Percentiles rank a stretch among this genome's conserved stretches.
Conservation (phyloP, 768 basidiomycete genomes). For the Tylopilus subfusipes region DNA sequence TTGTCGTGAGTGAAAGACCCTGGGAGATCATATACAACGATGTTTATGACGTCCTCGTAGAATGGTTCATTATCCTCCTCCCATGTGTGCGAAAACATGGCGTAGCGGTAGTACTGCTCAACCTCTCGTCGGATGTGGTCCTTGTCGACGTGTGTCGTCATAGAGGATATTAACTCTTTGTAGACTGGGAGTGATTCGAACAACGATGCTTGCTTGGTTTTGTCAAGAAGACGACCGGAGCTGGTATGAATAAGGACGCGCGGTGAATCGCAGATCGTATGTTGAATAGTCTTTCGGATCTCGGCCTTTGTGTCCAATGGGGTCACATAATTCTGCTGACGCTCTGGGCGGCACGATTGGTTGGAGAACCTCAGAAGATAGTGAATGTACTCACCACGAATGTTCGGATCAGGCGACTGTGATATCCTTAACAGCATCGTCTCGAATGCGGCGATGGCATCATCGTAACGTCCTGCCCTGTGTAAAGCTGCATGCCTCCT, state of each 20-base stretch:
- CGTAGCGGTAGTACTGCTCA: not conserved
- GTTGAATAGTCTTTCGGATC: not conserved
- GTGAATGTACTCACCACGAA: not conserved
- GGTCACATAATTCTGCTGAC: not conserved
- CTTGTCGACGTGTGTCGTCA: not conserved
- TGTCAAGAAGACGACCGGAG: conserved; percentile 5
- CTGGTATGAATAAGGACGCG: not conserved
- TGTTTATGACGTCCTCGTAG: not conserved
- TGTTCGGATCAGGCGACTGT: not conserved
- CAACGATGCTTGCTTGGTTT: not conserved
- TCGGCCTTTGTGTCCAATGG: not conserved
- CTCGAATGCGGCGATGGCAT: not conserved
- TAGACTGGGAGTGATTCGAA: conserved; percentile 4
- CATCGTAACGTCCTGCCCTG: not conserved
- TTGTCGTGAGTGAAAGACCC: not conserved
- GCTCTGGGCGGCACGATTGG: not conserved
- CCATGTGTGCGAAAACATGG: not conserved
- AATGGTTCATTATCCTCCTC: not conserved
- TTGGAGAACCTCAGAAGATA: too few species aligned
- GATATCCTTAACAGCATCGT: not conserved
- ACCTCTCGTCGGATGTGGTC: conserved; percentile 1
- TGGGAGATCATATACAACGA: not conserved
- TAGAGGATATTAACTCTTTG: conserved; percentile 7
- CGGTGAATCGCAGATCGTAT: not conserved
- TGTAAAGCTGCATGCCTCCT: not conserved